These are phyloP conservation scores for Fusarium lateritium DNA, from an alignment of 2,329 filamentous ascomycete species.

Conservation along the genomic window DNA sequence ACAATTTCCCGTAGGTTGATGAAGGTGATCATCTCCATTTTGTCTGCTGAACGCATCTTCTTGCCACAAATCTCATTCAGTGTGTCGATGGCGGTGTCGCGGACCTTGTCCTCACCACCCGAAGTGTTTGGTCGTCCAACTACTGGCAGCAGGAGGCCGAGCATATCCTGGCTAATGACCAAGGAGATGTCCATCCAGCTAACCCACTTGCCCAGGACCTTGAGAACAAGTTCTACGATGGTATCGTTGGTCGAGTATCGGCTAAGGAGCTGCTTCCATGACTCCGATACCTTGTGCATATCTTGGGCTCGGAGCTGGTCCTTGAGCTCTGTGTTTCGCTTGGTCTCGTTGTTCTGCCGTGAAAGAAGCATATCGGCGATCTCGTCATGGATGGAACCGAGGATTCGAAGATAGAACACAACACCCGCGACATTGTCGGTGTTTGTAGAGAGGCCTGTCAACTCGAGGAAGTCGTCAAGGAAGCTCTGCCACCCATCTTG, in stretches of 20 bases:
- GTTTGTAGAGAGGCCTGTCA: slow-evolving; percentile 77
- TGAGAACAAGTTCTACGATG: slow-evolving; percentile 89
- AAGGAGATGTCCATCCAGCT: slow-evolving; percentile 98
- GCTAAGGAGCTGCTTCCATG: slow-evolving; percentile 91
- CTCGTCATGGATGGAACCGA: slow-evolving; percentile 94
- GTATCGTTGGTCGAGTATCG: slow-evolving; percentile 80
- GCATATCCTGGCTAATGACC: slow-evolving; percentile 90
- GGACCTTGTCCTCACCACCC: slow-evolving; percentile 80
- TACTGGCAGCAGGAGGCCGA: slow-evolving; percentile 87
- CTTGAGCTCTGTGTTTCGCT: slow-evolving; percentile 90
- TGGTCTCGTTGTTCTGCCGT: slow-evolving; percentile 82
- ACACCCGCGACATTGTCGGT: slow-evolving; percentile 82
- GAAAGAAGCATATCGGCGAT: slow-evolving; percentile 93
- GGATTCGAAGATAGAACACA: slow-evolving; percentile 88
- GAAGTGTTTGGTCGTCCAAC: slow-evolving; percentile 79
- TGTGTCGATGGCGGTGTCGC: slow-evolving; percentile 92
- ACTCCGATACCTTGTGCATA: slow-evolving; percentile 87
- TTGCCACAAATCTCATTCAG: slow-evolving; percentile 97
- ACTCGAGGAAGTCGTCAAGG: slow-evolving; percentile 87
- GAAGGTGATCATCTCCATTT: slow-evolving; percentile 93
- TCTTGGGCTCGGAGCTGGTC: slow-evolving; percentile 90
- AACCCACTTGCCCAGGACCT: slow-evolving; percentile 96
- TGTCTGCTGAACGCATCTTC: slow-evolving; percentile 96
- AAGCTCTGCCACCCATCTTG: slow-evolving; percentile 89
- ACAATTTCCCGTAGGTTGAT: slow-evolving; percentile 90